A percentile compares a stretch with the other conserved stretches of the same genome.
Conservation (phyloP, 2,329 filamentous ascomycete genomes). For the Calonectria crousiana region DNA sequence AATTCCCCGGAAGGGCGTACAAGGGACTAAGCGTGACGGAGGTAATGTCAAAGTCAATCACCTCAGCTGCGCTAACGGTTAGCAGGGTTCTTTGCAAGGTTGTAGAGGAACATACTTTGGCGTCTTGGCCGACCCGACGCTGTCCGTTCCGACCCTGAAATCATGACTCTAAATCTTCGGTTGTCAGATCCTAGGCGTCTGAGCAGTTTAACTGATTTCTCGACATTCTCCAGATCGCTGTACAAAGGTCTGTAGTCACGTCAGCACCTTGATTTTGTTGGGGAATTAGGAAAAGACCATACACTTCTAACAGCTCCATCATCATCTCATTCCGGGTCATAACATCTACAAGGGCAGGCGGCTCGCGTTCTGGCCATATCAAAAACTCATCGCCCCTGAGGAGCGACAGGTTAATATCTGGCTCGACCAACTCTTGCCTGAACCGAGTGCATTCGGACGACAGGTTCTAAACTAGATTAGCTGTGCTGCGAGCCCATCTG, state of each 20-base stretch:
- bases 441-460: conserved; percentile 45
- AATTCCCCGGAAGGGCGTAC: conserved; percentile 42
- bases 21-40: conserved; percentile 44
- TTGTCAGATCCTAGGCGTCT: conserved; percentile 44
- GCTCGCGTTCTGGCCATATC: conserved; percentile 48
- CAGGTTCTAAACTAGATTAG: conserved; percentile 41
- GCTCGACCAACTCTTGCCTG: conserved; percentile 43
- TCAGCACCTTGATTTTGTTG: conserved; percentile 15
- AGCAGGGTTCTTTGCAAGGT: not conserved
- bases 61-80: conserved; percentile 34
- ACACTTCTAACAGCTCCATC: conserved; percentile 48
- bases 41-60: conserved; percentile 49
- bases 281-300: not conserved
- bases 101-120: conserved; percentile 32
- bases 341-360: conserved; percentile 44
- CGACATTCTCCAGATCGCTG: conserved; percentile 32
- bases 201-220: conserved; percentile 43
- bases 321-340: conserved; percentile 49
- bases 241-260: conserved; percentile 28
- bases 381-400: conserved; percentile 42
- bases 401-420: conserved; percentile 29
- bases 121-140: conserved; percentile 35
- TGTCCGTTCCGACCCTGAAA: conserved; percentile 40
- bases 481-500: not conserved
- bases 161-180: conserved; percentile 42